These are phyloP conservation scores for Phragmites australis DNA, from an alignment of 176 grass and related monocot species.

Conservation along the genomic window DNA sequence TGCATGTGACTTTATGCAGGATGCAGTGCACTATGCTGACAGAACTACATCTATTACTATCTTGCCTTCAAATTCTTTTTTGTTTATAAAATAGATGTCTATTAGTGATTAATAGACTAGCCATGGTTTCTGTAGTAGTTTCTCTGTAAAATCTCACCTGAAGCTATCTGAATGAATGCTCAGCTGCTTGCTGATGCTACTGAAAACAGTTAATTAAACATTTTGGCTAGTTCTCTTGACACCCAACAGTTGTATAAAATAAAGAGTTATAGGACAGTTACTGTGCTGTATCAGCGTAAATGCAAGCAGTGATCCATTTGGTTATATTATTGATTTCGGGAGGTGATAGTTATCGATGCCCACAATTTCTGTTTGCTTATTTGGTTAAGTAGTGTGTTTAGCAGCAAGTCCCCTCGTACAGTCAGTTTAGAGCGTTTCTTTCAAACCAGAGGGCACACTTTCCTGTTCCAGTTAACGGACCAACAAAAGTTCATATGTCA, in stretches of 20 bases:
- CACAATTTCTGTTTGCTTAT: conserved; percentile 10
- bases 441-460: not conserved
- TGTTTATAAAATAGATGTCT: conserved; percentile 5
- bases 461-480: conserved; percentile 16
- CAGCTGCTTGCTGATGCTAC: not conserved
- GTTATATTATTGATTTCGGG: not conserved
- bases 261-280: conserved; percentile 10
- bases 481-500: not conserved
- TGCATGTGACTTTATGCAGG: not conserved
- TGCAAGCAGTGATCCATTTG: not conserved
- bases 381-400: not conserved
- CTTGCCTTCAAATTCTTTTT: not conserved
- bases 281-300: not conserved
- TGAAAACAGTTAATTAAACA: conserved; percentile 3
- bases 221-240: not conserved
- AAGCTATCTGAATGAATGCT: conserved; percentile 22
- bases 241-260: not conserved
- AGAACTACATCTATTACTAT: not conserved
- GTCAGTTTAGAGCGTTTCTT: conserved; percentile 20
- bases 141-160: not conserved
- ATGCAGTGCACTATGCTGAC: not conserved
- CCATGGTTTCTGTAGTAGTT: not conserved
- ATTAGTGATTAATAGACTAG: conserved; percentile 4
- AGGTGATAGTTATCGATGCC: not conserved
- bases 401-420: conserved; percentile 4